Evolutionary conservation across 148 eudicot genomes (phyloP).

Genomic region (Rhododendron ferrugineum): DNA sequence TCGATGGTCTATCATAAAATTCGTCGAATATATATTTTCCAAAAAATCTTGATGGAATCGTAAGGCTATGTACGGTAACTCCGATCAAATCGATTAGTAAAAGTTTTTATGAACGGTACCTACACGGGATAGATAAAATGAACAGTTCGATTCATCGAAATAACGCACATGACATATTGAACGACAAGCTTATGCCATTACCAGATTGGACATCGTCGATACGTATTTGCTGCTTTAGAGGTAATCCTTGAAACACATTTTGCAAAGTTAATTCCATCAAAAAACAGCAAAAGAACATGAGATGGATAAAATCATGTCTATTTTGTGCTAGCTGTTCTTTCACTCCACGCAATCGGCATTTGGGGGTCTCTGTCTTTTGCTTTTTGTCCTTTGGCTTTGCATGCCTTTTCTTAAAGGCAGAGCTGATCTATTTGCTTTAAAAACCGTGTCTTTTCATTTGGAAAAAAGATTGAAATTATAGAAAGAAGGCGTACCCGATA

Average conservation of each 20-base stretch:
- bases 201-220: background rate
- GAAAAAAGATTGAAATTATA: background rate
- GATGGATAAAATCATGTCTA: background rate
- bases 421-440: background rate
- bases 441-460: background rate
- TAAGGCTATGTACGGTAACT: no score
- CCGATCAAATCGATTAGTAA: no score
- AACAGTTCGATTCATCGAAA: background rate
- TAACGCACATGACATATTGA: background rate
- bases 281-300: background rate
- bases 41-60: background rate
- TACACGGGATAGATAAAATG: background rate
- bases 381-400: background rate
- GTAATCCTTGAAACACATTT: background rate
- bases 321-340: background rate
- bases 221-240: background rate
- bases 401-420: background rate
- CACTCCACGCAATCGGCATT: conserved; percentile 4
- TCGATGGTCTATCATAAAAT: no score
- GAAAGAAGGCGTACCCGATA: background rate
- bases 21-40: background rate
- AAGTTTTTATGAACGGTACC: background rate
- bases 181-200: background rate
- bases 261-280: background rate
- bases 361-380: background rate